These are phyloP conservation scores for Aspergillus udagawae DNA, from an alignment of 2,329 filamentous ascomycete species.

Conservation along the genomic window DNA sequence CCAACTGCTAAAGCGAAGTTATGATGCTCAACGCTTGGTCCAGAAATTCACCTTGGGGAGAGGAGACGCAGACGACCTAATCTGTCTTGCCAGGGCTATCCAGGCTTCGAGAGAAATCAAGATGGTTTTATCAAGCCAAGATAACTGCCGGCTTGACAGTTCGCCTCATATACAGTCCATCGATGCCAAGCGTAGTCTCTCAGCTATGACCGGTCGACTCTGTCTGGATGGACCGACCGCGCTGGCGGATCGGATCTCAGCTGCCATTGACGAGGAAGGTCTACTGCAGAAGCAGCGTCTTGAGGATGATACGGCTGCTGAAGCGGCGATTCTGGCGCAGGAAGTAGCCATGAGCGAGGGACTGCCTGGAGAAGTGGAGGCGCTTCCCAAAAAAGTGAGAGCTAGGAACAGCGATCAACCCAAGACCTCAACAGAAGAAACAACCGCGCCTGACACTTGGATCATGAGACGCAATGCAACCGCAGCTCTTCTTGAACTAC, in stretches of 20 bases:
- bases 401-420: slow-evolving; percentile 24
- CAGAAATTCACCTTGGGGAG: slow-evolving; percentile 92
- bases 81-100: slow-evolving; percentile 79
- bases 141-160: slow-evolving; percentile 22
- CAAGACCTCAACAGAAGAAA: slow-evolving; percentile 31
- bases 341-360: slow-evolving; percentile 66
- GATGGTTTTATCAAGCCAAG: slow-evolving; percentile 24
- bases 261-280: slow-evolving; percentile 88
- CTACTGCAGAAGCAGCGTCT: slow-evolving; percentile 74
- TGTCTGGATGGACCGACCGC: slow-evolving; percentile 60
- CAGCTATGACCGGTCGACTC: slow-evolving; percentile 28
- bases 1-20: slow-evolving; percentile 65
- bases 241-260: slow-evolving; percentile 67
- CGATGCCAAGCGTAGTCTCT: slow-evolving; percentile 21
- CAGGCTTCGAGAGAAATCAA: slow-evolving; percentile 64
- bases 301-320: slow-evolving; percentile 66
- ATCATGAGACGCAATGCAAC: slow-evolving; percentile 67
- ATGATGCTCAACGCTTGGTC: slow-evolving; percentile 83
- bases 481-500: slow-evolving; percentile 59
- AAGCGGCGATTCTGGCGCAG: slow-evolving; percentile 70
- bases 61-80: slow-evolving; percentile 86
- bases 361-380: slow-evolving; percentile 51
- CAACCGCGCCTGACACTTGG: slow-evolving; percentile 51
- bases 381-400: slow-evolving; percentile 51
- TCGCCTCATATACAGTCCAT: slow-evolving; percentile 29